A percentile compares a stretch with the other conserved stretches of the same genome.
Evolutionary conservation across 768 basidiomycete genomes (phyloP).

Genomic region (Calocera viscosa): DNA sequence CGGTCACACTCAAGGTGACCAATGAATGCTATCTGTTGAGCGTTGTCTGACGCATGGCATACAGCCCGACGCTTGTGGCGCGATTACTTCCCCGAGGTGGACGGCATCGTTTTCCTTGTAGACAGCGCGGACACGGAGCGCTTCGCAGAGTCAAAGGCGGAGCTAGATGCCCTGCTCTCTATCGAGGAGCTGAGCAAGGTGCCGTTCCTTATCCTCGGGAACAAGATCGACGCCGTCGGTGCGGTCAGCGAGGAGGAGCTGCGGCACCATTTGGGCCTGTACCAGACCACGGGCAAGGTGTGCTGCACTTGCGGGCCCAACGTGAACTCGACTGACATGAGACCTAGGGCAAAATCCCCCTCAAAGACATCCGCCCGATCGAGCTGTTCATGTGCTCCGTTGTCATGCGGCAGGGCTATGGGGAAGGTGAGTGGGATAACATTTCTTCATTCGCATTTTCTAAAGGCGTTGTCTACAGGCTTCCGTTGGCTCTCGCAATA

Average conservation of each 20-base stretch:
- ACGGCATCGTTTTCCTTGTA: slow-evolving; percentile 96
- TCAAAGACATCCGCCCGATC: slow-evolving; percentile 93
- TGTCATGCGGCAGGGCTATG: slow-evolving; percentile 96
- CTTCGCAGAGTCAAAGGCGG: slow-evolving; percentile 90
- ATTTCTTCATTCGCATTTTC: slow-evolving; percentile 4
- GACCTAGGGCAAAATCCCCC: slow-evolving; percentile 82
- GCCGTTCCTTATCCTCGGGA: slow-evolving; percentile 95
- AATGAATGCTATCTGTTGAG: background rate
- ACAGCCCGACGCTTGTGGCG: slow-evolving; percentile 94
- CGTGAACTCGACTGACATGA: background rate
- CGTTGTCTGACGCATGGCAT: background rate
- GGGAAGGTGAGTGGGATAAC: slow-evolving; percentile 55
- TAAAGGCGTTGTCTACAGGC: slow-evolving; percentile 31
- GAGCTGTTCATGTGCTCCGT: slow-evolving; percentile 99
- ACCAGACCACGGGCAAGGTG: slow-evolving; percentile 99
- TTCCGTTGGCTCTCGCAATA: slow-evolving; percentile 98
- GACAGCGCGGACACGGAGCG: slow-evolving; percentile 96
- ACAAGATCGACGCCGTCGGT: slow-evolving; percentile 98
- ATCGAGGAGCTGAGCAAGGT: slow-evolving; percentile 94
- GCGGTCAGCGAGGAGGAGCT: slow-evolving; percentile 97
- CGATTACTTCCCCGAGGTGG: slow-evolving; percentile 99
- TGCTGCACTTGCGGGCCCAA: background rate
- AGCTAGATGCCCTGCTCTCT: slow-evolving; percentile 87
- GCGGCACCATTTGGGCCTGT: slow-evolving; percentile 85
- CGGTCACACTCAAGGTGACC: slow-evolving; percentile 84